Percentiles rank a stretch among this genome's conserved stretches.
Conservation (phyloP, 148 eudicot genomes). For the Rhododendron ferrugineum region DNA sequence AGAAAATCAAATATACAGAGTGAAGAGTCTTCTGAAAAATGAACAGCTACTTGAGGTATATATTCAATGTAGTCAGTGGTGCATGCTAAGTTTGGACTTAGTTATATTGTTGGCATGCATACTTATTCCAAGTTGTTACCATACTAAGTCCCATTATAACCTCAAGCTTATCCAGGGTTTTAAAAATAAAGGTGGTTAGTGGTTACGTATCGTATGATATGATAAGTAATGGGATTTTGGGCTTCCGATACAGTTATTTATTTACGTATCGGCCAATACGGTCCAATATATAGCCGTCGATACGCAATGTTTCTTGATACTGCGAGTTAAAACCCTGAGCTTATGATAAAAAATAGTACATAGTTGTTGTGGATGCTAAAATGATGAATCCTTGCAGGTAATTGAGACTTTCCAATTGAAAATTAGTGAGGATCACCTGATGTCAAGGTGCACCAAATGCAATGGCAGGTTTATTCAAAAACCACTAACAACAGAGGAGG, state of each 20-base stretch:
- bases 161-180: neutral
- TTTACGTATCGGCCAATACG: too few species aligned
- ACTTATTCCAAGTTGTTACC: neutral
- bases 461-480: slow-evolving; percentile 86
- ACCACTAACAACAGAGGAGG: slow-evolving; percentile 84
- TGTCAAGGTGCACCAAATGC: slow-evolving; percentile 98
- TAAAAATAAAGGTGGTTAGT: neutral
- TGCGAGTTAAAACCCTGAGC: neutral
- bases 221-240: too few species aligned
- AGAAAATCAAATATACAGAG: slow-evolving; percentile 76
- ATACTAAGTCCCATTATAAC: neutral
- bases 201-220: neutral
- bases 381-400: slow-evolving; percentile 41
- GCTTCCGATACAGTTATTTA: too few species aligned
- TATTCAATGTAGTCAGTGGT: neutral
- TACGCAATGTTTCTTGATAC: neutral
- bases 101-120: neutral
- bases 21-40: slow-evolving; percentile 83
- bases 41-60: slow-evolving; percentile 87
- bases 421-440: slow-evolving; percentile 69
- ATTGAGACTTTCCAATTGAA: slow-evolving; percentile 72
- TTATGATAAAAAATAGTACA: slow-evolving; percentile 36
- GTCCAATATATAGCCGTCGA: too few species aligned
- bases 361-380: slow-evolving; percentile 26
- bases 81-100: neutral